Base-by-base conservation (phyloP, 805 yeast species). In the Suhomyces vadensis region DNA sequence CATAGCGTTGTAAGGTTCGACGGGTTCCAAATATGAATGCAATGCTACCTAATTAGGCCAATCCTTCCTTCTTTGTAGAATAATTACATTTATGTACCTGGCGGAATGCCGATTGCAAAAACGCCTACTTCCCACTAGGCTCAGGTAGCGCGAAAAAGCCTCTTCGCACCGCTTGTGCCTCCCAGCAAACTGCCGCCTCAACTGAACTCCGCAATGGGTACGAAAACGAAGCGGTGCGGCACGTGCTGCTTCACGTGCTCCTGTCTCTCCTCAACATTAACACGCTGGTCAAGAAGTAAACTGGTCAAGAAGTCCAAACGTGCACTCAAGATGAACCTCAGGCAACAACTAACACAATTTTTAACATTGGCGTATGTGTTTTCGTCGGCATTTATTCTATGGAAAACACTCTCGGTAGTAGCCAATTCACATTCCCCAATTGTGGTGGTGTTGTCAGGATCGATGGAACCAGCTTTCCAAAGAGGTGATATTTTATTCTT, bases 381-480 rank as follows among this genome's bases (percentile, higher is more conserved):
- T 46, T 78, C 96, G 8, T 82, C 95, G 0, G 96, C 98, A 0
- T 94, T 82, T 65, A 86, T 94, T 78, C 80, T 88, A 48, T 94
- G 97, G 96, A 89, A 88, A 60, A 79, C 87, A 0, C 72, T 92
- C 11, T 81, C 89, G 1, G 71, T 92, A 3, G 71, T 82, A 1
- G 76, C 97, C 8, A 82, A 88, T 65, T 82, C 97, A 0, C 83
- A 87, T 48, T 87, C 97, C 1, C 99, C 99, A 16, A 81, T 94
- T 19, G 99, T 94, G 16, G 99, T 94, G 22, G 99, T 94, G 7
- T 78, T 94, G 39, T 90, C 98, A 1, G 99, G 99, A 5, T 92
- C 98, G 2, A 94, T 94, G 99, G 99, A 94, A 64, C 99, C 99
- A 2, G 99, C 99, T 1, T 94, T 94, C 76, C 97, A 94, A 67